Evolutionary conservation across 2,329 filamentous ascomycete genomes (phyloP), one percentile per base, ranked within the genome.

Genomic region (Ophiostoma sp.): DNA sequence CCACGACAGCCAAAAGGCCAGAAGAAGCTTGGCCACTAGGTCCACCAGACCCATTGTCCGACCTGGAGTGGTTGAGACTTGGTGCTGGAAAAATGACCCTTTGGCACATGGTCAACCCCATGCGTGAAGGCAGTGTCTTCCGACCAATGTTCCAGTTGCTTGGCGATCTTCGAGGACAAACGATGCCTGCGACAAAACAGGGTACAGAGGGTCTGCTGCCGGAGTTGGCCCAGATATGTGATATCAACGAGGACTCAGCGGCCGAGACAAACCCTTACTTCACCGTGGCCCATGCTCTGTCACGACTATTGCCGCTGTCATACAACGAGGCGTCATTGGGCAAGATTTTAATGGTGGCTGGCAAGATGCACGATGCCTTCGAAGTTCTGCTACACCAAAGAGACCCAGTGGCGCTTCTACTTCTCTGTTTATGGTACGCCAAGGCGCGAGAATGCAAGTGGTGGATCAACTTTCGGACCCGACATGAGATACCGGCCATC

Each of bases 121-220:
- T 82, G 19, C 79, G 82, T 2, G 76, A 78, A 1, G 79, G 81
- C 22, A 84, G 82, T 42, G 42, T 83, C 1, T 83, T 83, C 12
- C 50, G 75, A 31, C 72, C 79, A 64, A 80, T 83, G 79, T 78
- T 86, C 79, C 25, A 78, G 42, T 76, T 78, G 6, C 82, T 83
- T 0, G 74, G 83, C 12, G 79, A 78, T 0, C 75, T 76, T 12
- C 74, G 77, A 1, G 39, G 39, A 39, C 76, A 75, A 59, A 22
- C 59, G 0, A 7, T 42, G 33, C 59, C 59, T 6, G 11, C n/a
- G n/a, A 12, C 59, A 12, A 12, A n/a, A 11, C 9, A 7, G 3
- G 59, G 59, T 2, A 64, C 19, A 4, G 59, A 64, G 8, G 59
- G 59, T 6, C 78, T 81, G 57, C 75, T 76, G n/a, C 25, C 1